These are phyloP conservation scores for Eucalyptus shirleyi DNA, from an alignment of 345 rosid species.

Conservation along the genomic window DNA sequence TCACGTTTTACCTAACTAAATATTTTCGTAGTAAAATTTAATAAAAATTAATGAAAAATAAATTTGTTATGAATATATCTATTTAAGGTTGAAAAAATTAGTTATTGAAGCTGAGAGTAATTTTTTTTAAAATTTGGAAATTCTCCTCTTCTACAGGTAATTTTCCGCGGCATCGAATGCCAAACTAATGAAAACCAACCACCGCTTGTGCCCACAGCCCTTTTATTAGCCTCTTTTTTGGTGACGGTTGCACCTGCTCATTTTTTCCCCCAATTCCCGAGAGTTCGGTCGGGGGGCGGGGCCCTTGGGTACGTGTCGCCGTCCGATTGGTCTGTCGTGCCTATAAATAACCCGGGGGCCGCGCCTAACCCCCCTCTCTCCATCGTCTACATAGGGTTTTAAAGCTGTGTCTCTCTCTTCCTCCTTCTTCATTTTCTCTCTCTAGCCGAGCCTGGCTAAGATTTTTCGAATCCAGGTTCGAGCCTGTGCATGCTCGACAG, in stretches of 20 bases:
- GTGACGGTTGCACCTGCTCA: neutral
- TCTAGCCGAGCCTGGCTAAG: neutral
- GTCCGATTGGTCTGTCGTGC: constrained; percentile 8
- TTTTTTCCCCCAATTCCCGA: neutral
- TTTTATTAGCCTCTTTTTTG: neutral
- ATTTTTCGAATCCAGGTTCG: neutral
- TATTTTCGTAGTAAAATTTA: too few relatives aligned
- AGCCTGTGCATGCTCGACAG: neutral
- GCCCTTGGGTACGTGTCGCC: constrained; percentile 6
- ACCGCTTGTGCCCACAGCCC: neutral
- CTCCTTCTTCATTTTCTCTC: neutral
- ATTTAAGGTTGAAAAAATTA: neutral
- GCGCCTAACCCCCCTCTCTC: neutral
- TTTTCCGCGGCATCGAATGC: neutral
- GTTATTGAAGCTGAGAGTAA: neutral
- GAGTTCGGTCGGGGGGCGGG: neutral
- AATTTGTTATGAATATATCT: too few relatives aligned
- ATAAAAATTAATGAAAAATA: too few relatives aligned
- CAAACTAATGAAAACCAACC: neutral
- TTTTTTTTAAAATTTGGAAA: neutral
- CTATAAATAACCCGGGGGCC: constrained; percentile 15
- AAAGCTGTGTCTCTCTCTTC: neutral
- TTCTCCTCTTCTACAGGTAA: neutral
- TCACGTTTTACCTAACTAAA: too few relatives aligned
- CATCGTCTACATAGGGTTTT: neutral